Conservation (phyloP, 495 filamentous ascomycete species). For the Baudoinia panamericana region DNA sequence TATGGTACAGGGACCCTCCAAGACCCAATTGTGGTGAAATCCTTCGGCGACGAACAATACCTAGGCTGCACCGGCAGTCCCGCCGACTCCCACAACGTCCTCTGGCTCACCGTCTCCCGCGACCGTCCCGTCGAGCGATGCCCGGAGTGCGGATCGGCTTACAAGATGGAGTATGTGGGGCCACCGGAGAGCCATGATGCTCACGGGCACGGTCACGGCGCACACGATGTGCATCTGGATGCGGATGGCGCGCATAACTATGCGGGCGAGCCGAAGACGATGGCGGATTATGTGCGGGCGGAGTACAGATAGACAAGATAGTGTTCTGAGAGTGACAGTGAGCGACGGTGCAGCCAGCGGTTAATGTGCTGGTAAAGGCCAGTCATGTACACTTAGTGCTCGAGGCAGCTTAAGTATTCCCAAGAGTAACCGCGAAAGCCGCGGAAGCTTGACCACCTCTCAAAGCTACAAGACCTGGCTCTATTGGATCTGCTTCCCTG, state of each 20-base stretch:
- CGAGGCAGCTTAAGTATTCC: too few relatives aligned
- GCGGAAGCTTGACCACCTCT: too few relatives aligned
- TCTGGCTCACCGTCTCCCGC: conserved; percentile 80
- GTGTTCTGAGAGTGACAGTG: too few relatives aligned
- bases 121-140: conserved; percentile 86
- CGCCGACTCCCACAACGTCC: conserved; percentile 76
- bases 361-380: too few relatives aligned
- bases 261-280: conserved; percentile 71
- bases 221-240: conserved; percentile 20
- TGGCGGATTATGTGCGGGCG: conserved; percentile 83
- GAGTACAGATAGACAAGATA: conserved; percentile 86
- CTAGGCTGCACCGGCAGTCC: conserved; percentile 90
- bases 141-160: conserved; percentile 85
- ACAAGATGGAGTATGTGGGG: conserved; percentile 94
- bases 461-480: too few relatives aligned
- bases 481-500: too few relatives aligned
- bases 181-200: conserved; percentile 41
- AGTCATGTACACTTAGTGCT: too few relatives aligned
- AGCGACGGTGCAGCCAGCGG: too few relatives aligned
- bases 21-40: conserved; percentile 78
- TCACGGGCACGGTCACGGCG: conserved; percentile 35
- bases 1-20: conserved; percentile 59
- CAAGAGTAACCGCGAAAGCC: too few relatives aligned
- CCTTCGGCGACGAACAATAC: conserved; percentile 90
- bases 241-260: conserved; percentile 29